Conservation (phyloP, 179 eudicot species). For the Actinidia arguta region DNA sequence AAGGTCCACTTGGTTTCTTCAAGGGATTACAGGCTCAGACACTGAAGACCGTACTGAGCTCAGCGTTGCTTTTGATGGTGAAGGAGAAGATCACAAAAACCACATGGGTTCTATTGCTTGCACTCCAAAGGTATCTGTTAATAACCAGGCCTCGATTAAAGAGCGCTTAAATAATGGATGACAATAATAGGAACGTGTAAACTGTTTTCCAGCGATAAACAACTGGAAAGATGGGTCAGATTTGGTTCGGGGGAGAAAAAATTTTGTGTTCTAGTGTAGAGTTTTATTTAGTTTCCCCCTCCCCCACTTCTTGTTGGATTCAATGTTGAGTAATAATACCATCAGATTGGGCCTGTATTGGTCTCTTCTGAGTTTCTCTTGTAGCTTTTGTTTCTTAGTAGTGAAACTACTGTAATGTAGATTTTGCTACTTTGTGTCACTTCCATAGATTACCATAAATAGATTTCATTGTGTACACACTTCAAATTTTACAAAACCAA, state of each 20-base stretch:
- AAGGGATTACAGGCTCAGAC: conserved; percentile 94
- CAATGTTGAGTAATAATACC: not conserved
- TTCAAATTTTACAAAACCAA: too few species aligned
- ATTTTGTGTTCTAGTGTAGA: not conserved
- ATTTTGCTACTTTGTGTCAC: too few species aligned
- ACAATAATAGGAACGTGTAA: too few species aligned
- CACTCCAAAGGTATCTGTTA: conserved; percentile 56
- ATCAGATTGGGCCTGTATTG: not conserved
- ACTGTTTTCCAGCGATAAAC: conserved; percentile 9
- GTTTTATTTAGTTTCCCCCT: not conserved
- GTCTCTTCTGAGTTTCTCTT: not conserved
- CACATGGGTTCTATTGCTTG: conserved; percentile 88
- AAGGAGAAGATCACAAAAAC: conserved; percentile 94
- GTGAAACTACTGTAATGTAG: too few species aligned
- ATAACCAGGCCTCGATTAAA: conserved; percentile 51
- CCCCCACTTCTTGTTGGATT: not conserved
- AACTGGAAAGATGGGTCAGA: not conserved
- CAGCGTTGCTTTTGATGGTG: conserved; percentile 94
- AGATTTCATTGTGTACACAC: too few species aligned
- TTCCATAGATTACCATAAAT: too few species aligned
- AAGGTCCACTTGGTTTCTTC: conserved; percentile 83
- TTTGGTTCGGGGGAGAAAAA: not conserved
- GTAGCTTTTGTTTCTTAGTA: not conserved
- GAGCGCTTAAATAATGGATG: conserved; percentile 46
- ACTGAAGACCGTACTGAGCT: conserved; percentile 91